These are phyloP conservation scores for Metschnikowia kofuensis DNA, from an alignment of 805 yeast genomes.

Conservation along the genomic window DNA sequence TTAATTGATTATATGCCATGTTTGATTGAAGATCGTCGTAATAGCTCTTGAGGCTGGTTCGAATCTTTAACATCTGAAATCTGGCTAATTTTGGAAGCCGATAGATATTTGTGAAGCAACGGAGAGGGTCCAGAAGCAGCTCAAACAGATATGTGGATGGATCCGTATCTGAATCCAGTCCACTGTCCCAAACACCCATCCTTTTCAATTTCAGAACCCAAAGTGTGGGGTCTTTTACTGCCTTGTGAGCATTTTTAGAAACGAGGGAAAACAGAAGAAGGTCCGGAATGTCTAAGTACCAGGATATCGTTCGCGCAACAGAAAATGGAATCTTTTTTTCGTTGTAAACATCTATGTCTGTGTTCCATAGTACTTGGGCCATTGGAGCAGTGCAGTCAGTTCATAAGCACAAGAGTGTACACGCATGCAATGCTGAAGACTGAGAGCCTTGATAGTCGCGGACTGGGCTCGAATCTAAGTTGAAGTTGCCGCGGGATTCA, in stretches of 20 bases:
- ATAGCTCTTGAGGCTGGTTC: slow-evolving; percentile 38
- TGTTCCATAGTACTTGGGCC: slow-evolving; percentile 47
- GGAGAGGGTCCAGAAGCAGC: slow-evolving; percentile 27
- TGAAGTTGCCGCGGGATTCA: background rate
- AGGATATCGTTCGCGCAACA: slow-evolving; percentile 34
- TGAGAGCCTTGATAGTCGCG: background rate
- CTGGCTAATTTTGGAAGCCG: slow-evolving; percentile 32
- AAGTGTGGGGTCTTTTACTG: slow-evolving; percentile 37
- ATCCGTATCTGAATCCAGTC: slow-evolving; percentile 8
- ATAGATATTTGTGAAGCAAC: slow-evolving; percentile 30
- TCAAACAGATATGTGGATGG: slow-evolving; percentile 7
- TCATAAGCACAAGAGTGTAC: background rate
- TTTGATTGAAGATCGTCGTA: slow-evolving; percentile 46
- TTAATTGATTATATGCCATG: slow-evolving; percentile 39
- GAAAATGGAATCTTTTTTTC: slow-evolving; percentile 33
- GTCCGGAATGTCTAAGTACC: slow-evolving; percentile 36
- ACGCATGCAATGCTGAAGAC: background rate
- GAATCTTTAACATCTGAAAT: slow-evolving; percentile 37
- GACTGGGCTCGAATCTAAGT: background rate
- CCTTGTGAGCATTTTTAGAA: slow-evolving; percentile 35
- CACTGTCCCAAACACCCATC: slow-evolving; percentile 39
- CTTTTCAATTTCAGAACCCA: slow-evolving; percentile 37
- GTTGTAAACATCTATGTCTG: slow-evolving; percentile 45
- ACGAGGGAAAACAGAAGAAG: slow-evolving; percentile 36
- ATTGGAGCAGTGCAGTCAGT: slow-evolving; percentile 14